Evolutionary conservation across 345 rosid genomes (phyloP), one percentile per base, ranked within the genome.

Genomic region (Aquilaria sinensis): DNA sequence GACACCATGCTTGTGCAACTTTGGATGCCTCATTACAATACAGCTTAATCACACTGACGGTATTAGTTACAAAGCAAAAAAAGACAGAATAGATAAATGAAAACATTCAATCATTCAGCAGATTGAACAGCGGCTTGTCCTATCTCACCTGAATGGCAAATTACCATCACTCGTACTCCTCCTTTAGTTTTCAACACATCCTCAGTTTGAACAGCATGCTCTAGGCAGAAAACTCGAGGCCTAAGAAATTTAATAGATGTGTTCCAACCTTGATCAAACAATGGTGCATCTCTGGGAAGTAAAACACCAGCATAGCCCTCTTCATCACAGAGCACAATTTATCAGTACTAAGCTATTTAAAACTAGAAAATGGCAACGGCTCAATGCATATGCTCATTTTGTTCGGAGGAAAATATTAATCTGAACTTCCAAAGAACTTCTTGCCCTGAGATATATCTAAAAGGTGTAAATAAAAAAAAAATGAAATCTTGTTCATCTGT

Each of bases 211-310:
- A 80, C 67, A 63, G 87, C 85, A 81, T 95, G 99, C 74, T 95
- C 98, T 16, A 95, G 85, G 77, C 99, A 95, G 78, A 95, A 95
- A 72, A 95, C 72, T 46, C 94, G 88, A 70, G 99, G 99, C 63
- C 98, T 89, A 61, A 69, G 13, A 68, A 65, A 75, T 71, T 81
- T 84, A 55, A 66, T 72, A 50, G 82, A 87, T 62, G 72, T 77
- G 57, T 82, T 74, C 85, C 92, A 88, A 57, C 78, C 86, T 37
- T 64, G 45, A 1, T 51, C 15, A 54, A 52, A 52, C 53, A 64
- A 33, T 34, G 57, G 69, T 16, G 57, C 45, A 75, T 75, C 71
- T 65, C 63, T 78, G 57, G 50, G 74, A 69, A 57, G 69, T 43
- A 68, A 31, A 62, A 74, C 65, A 50, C 60, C 61, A 58, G 63